Evolutionary conservation across 2,329 filamentous ascomycete species (phyloP).

Genomic region (Malbranchea zuffiana): DNA sequence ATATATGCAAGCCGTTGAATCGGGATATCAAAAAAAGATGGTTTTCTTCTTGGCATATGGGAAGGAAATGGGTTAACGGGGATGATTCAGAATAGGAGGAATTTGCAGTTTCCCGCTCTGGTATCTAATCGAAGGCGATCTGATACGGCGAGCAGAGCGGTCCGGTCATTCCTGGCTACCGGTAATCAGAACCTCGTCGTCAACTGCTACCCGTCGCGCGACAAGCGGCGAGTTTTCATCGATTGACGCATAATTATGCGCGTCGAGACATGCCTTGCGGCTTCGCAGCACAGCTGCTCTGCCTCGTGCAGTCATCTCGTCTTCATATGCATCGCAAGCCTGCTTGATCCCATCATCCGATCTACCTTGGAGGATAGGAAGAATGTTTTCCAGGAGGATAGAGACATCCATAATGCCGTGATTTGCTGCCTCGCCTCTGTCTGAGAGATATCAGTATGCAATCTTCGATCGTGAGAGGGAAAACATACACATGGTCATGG

Average conservation of each 20-base stretch:
- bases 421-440: slow-evolving; percentile 48
- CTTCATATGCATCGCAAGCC: slow-evolving; percentile 32
- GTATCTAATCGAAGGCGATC: too few species aligned
- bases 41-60: too few species aligned
- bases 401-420: slow-evolving; percentile 45
- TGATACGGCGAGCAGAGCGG: neutral
- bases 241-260: slow-evolving; percentile 42
- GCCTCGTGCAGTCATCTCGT: slow-evolving; percentile 34
- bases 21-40: too few species aligned
- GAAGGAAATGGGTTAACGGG: too few species aligned
- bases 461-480: neutral
- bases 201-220: slow-evolving; percentile 23
- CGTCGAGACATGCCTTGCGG: slow-evolving; percentile 45
- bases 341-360: slow-evolving; percentile 12
- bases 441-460: slow-evolving; percentile 24
- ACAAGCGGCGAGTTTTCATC: slow-evolving; percentile 29
- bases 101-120: too few species aligned
- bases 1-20: too few species aligned
- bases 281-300: slow-evolving; percentile 41
- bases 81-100: too few species aligned
- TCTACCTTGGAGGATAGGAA: slow-evolving; percentile 17
- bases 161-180: neutral
- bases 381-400: slow-evolving; percentile 32
- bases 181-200: slow-evolving; percentile 2
- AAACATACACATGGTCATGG: slow-evolving; percentile 50